These are phyloP conservation scores for Mortierella sp. DNA, from an alignment of 371 early-diverging fungal genomes.

Conservation along the genomic window DNA sequence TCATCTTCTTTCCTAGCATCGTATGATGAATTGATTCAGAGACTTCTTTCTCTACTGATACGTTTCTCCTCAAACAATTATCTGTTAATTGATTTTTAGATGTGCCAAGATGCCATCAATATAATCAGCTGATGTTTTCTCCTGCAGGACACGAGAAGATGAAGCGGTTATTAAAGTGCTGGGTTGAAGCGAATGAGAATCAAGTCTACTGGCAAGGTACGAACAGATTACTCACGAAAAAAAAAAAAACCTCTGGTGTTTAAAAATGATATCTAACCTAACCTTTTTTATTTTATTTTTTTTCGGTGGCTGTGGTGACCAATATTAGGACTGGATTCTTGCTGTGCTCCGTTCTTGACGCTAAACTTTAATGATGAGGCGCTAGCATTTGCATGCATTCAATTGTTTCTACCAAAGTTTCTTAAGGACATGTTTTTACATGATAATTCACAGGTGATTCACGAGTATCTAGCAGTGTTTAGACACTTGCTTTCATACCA, in stretches of 20 bases:
- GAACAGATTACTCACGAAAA: not conserved
- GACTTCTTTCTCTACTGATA: no score
- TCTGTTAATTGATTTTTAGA: constrained; percentile 58
- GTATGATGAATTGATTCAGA: not conserved
- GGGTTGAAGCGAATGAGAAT: constrained; percentile 72
- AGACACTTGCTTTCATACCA: constrained; percentile 75
- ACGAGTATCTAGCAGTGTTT: constrained; percentile 76
- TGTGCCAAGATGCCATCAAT: constrained; percentile 89
- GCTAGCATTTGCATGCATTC: constrained; percentile 76
- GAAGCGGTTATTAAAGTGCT: constrained; percentile 75
- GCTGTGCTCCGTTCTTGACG: constrained; percentile 83
- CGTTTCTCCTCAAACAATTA: not conserved
- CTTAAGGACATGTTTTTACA: constrained; percentile 76
- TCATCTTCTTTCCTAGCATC: not conserved
- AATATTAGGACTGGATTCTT: constrained; percentile 79
- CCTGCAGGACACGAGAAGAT: constrained; percentile 80
- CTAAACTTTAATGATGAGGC: constrained; percentile 82
- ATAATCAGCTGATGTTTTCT: constrained; percentile 80
- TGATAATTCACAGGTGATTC: constrained; percentile 77
- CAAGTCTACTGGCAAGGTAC: constrained; percentile 93
- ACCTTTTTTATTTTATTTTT: not conserved
- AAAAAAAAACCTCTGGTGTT: not conserved
- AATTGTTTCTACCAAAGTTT: constrained; percentile 74
- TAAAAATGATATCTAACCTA: not conserved
- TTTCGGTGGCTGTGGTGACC: not conserved